Percentiles rank a stretch among this genome's conserved stretches.
Conservation (phyloP, 768 basidiomycete species). For the Boletus sp. region DNA sequence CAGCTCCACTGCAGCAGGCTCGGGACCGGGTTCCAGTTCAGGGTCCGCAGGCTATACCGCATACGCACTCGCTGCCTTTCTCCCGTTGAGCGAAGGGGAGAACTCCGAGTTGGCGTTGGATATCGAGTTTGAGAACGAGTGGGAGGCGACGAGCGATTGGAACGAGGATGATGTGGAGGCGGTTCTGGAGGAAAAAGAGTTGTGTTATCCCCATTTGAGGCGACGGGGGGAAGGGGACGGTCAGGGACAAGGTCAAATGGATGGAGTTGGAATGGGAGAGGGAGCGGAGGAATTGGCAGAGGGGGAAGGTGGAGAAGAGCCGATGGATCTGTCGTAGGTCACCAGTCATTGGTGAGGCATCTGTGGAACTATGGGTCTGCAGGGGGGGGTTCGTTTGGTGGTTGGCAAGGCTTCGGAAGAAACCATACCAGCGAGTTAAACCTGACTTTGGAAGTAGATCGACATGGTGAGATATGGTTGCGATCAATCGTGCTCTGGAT, state of each 20-base stretch:
- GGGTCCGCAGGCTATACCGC: constrained; percentile 1
- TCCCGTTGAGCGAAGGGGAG: constrained; percentile 42
- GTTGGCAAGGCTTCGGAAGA: no score
- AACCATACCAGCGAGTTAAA: no score
- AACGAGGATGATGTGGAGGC: constrained; percentile 87
- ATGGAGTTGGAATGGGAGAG: background rate
- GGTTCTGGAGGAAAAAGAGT: constrained; percentile 47
- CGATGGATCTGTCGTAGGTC: constrained; percentile 38
- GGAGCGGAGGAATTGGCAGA: constrained; percentile 13
- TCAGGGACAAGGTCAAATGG: background rate
- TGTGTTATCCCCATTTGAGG: constrained; percentile 54
- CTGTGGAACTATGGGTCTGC: no score
- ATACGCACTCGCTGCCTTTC: constrained; percentile 21
- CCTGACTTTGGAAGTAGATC: no score
- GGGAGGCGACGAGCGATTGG: constrained; percentile 89
- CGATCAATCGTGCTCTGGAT: no score
- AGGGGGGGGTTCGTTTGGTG: no score
- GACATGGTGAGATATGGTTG: no score
- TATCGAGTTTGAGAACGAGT: constrained; percentile 85
- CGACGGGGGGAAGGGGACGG: background rate
- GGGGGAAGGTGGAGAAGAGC: constrained; percentile 39
- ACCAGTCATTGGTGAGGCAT: no score
- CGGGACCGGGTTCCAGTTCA: background rate
- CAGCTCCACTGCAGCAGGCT: background rate
- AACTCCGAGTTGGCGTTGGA: constrained; percentile 55